These are phyloP conservation scores for Crithidia bombi DNA, from an alignment of 208 protist genomes.

Conservation along the genomic window DNA sequence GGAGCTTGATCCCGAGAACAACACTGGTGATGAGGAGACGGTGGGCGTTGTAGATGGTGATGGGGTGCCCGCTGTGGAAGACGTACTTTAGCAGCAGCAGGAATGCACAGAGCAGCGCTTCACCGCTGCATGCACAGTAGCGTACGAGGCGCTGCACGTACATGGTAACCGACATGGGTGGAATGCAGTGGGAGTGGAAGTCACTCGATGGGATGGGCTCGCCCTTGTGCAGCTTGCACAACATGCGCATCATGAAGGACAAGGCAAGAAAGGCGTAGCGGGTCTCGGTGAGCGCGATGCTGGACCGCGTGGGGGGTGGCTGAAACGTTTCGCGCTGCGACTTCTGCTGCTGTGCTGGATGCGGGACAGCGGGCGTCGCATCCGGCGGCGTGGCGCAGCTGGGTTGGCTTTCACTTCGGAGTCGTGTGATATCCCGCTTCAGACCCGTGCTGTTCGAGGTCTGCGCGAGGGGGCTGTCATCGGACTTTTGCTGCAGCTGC, in stretches of 20 bases:
- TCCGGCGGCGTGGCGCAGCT: slow-evolving; percentile 32
- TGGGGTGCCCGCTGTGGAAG: slow-evolving; percentile 63
- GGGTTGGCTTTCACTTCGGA: slow-evolving; percentile 10
- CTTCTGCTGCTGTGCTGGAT: slow-evolving; percentile 1
- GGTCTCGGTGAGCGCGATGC: slow-evolving; percentile 29
- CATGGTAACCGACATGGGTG: slow-evolving; percentile 72
- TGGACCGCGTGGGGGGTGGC: neutral
- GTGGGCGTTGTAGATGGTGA: slow-evolving; percentile 93
- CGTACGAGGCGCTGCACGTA: slow-evolving; percentile 89
- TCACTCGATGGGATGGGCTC: slow-evolving; percentile 65
- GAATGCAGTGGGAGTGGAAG: slow-evolving; percentile 82
- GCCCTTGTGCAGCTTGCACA: slow-evolving; percentile 62
- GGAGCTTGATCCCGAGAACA: slow-evolving; percentile 93
- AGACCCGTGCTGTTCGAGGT: neutral
- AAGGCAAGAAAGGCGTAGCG: slow-evolving; percentile 45
- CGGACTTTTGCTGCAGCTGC: slow-evolving; percentile 10
- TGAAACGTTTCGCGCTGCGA: slow-evolving; percentile 10
- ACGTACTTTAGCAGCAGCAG: slow-evolving; percentile 90
- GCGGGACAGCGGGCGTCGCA: neutral
- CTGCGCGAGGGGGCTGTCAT: slow-evolving; percentile 9
- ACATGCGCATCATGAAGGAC: slow-evolving; percentile 59
- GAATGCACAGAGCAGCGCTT: slow-evolving; percentile 90
- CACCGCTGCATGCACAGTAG: slow-evolving; percentile 79
- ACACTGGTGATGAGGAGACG: slow-evolving; percentile 90
- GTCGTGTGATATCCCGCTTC: neutral